Percentiles rank a stretch among this genome's conserved stretches.
Conservation (phyloP, 768 basidiomycete genomes). For the Suillus bovinus region DNA sequence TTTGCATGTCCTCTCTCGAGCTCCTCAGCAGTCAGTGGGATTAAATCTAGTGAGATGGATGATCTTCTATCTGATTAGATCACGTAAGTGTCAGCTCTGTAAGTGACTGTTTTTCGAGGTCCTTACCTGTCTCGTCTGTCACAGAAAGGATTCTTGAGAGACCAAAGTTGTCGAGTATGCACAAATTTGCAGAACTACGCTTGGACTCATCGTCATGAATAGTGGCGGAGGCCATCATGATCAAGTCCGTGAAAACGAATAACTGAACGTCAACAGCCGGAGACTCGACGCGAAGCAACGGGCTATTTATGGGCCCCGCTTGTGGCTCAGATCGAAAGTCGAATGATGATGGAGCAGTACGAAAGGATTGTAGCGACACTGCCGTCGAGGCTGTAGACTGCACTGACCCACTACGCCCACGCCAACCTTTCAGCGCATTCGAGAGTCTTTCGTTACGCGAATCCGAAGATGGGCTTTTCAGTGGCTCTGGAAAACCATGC, state of each 20-base stretch:
- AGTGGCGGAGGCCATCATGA: slow-evolving; percentile 54
- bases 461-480: background rate
- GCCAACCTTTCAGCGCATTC: slow-evolving; percentile 48
- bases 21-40: slow-evolving; percentile 44
- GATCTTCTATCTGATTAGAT: slow-evolving; percentile 25
- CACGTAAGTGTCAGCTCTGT: background rate
- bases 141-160: slow-evolving; percentile 50
- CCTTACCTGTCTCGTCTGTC: slow-evolving; percentile 34
- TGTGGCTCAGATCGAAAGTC: slow-evolving; percentile 19
- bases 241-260: slow-evolving; percentile 68
- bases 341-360: slow-evolving; percentile 31
- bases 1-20: slow-evolving; percentile 39
- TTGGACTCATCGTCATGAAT: slow-evolving; percentile 14
- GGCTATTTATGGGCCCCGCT: slow-evolving; percentile 11
- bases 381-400: slow-evolving; percentile 27
- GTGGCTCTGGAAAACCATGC: background rate
- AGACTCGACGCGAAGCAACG: slow-evolving; percentile 27
- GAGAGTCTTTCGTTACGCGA: slow-evolving; percentile 28
- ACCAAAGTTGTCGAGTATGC: slow-evolving; percentile 46
- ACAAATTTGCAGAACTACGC: slow-evolving; percentile 38
- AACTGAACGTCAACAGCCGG: slow-evolving; percentile 34
- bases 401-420: slow-evolving; percentile 44
- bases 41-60: slow-evolving; percentile 48
- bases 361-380: slow-evolving; percentile 21
- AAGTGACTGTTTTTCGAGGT: background rate